Evolutionary conservation across 139 green algal genomes (phyloP).

Genomic region (Closterium sp.): DNA sequence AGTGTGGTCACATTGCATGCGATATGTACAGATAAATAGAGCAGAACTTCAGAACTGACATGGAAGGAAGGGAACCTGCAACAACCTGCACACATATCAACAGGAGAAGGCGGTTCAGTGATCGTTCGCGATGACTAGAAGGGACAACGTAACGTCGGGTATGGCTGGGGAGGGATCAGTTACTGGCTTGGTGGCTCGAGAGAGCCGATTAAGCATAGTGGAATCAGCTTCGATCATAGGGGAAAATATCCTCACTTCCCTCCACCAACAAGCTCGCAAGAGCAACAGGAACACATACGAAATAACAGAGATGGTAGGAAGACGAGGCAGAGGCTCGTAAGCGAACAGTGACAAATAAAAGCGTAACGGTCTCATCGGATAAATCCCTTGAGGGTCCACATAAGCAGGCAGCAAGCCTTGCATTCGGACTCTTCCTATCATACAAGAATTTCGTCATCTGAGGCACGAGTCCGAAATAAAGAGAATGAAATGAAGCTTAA

Average conservation of each 20-base stretch:
- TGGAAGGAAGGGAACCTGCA: neutral
- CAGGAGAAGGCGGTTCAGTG: neutral
- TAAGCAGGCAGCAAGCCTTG: neutral
- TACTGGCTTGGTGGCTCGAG: neutral
- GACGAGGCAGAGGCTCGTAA: neutral
- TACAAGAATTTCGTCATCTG: neutral
- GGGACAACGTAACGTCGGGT: neutral
- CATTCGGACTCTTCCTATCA: neutral
- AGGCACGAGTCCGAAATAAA: neutral
- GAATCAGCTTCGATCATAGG: neutral
- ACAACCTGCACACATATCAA: neutral
- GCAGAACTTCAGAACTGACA: too few relatives aligned
- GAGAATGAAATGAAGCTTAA: neutral
- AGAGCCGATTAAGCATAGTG: neutral
- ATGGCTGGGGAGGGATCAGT: neutral
- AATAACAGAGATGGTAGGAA: neutral
- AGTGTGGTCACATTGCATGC: too few relatives aligned
- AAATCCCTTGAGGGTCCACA: neutral
- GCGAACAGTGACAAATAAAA: neutral
- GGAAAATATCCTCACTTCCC: neutral
- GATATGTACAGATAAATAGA: too few relatives aligned
- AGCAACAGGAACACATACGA: neutral
- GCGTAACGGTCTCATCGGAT: neutral
- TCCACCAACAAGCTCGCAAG: neutral
- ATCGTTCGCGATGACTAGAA: neutral